Percentiles rank a stretch among this genome's conserved stretches.
Conservation (phyloP, 192 early-diverging fungal species). For the Linnemannia exigua region DNA sequence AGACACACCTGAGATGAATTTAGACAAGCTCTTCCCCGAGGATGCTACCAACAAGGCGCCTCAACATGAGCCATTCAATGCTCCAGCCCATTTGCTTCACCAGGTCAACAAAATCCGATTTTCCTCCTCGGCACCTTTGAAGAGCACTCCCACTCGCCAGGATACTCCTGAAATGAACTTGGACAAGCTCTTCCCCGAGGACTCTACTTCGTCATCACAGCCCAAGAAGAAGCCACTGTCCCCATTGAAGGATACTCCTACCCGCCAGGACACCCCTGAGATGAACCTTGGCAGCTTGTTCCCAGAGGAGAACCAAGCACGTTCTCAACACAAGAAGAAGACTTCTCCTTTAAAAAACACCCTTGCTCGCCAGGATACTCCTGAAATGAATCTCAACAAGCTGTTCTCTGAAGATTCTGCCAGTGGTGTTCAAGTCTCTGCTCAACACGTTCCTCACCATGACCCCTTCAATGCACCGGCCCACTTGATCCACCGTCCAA, state of each 20-base stretch:
- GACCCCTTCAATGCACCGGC: background rate
- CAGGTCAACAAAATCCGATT: background rate
- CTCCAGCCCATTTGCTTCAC: background rate
- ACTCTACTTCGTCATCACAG: too few relatives aligned
- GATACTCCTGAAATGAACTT: slow-evolving; percentile 16
- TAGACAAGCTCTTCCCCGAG: background rate
- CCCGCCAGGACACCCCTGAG: background rate
- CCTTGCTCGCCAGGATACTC: background rate
- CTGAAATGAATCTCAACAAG: background rate
- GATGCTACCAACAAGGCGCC: background rate
- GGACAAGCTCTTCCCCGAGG: background rate
- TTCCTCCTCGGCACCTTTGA: background rate
- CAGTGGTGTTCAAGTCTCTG: too few relatives aligned
- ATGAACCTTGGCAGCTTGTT: too few relatives aligned
- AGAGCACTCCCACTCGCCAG: background rate
- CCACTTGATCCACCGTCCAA: background rate
- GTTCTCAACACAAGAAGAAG: background rate
- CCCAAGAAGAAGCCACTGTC: background rate
- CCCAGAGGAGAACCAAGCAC: slow-evolving; percentile 14
- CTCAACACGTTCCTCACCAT: background rate
- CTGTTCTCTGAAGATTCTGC: background rate
- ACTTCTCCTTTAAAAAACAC: background rate
- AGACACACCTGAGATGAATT: background rate
- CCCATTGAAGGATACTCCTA: background rate
- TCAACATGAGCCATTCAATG: background rate